Evolutionary conservation across 2,329 filamentous ascomycete genomes (phyloP).

Genomic region (Lecanicillium sp.): DNA sequence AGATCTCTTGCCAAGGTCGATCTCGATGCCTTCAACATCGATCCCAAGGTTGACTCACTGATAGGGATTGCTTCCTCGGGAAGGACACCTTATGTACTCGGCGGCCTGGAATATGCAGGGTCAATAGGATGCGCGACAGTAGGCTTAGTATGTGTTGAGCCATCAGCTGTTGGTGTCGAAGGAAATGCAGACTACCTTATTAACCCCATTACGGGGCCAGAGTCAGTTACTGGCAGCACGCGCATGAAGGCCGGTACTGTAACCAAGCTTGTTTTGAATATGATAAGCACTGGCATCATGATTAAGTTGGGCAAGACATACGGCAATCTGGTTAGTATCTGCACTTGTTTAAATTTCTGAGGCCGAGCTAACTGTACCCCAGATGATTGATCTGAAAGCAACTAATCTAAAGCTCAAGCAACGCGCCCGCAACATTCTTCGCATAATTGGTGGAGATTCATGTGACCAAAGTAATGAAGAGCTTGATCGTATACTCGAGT

Average conservation of each 20-base stretch:
- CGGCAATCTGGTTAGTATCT: slow-evolving; percentile 26
- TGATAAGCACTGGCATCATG: slow-evolving; percentile 34
- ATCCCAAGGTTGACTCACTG: slow-evolving; percentile 24
- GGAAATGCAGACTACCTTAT: slow-evolving; percentile 22
- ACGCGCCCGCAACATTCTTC: slow-evolving; percentile 16
- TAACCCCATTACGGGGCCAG: slow-evolving; percentile 29
- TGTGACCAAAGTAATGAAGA: slow-evolving; percentile 13
- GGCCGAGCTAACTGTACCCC: background rate
- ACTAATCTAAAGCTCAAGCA: slow-evolving; percentile 27
- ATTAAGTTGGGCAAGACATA: slow-evolving; percentile 32
- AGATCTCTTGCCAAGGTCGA: slow-evolving; percentile 20
- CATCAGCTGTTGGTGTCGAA: slow-evolving; percentile 17
- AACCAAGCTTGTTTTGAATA: slow-evolving; percentile 32
- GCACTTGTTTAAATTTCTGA: slow-evolving; percentile 7
- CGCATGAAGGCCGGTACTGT: slow-evolving; percentile 35
- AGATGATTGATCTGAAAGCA: slow-evolving; percentile 27
- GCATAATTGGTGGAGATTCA: slow-evolving; percentile 9
- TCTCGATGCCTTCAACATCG: slow-evolving; percentile 19
- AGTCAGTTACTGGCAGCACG: slow-evolving; percentile 36
- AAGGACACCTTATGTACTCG: slow-evolving; percentile 32
- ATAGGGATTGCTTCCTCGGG: slow-evolving; percentile 34
- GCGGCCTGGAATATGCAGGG: slow-evolving; percentile 22
- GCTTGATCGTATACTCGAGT: slow-evolving; percentile 11
- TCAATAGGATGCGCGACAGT: slow-evolving; percentile 25
- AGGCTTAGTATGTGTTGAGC: slow-evolving; percentile 27